Base-by-base conservation (phyloP, 768 basidiomycete genomes). In the Fomitopsis serialis region DNA sequence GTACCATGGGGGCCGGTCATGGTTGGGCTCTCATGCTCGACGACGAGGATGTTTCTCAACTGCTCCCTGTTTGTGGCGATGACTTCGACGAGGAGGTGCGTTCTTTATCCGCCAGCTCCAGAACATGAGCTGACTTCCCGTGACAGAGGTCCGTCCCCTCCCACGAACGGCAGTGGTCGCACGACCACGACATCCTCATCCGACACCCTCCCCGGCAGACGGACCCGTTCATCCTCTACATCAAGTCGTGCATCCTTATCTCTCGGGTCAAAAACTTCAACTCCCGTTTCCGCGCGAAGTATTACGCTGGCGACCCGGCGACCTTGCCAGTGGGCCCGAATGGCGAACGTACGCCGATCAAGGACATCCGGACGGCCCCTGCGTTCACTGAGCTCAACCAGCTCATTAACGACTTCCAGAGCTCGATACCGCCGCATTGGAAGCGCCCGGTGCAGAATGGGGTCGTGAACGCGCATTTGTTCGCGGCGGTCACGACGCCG, bases 1-100 rank as follows among this genome's bases (percentile, higher is more conserved):
- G 87, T 23, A 78, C 82, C 56, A 78, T 81, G 52, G 81, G 85
- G 3, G 78, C 76, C 55, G 79, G 81, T 29, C 87, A 87, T 59
- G 84, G 83, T 19, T 90, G 87, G 81, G 82, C 87, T 0, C 70
- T 81, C 53, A 77, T 76, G 55, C 68, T 90, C 8, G 89, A 90
- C 57, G 88, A 91, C 63, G 75, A 82, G 55, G 87, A 89, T 59
- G 75, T 91, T 21, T 81, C 81, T 19, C 87, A 89, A 54, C 66
- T 87, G 19, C 73, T 90, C 21, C 87, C 88, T 1, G 72, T 85
- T 15, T 74, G 80, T 40, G 75, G 74, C 7, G 78, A 81, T 32
- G 73, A 80, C 29, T 86, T 83, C 59, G 74, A 84, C 52, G 69
- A 74, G 58, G 85, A 85, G 51, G 85, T 86, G 61, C 59, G 80